These are phyloP conservation scores for Calvatia gigantea DNA, from an alignment of 768 basidiomycete species.

Conservation along the genomic window DNA sequence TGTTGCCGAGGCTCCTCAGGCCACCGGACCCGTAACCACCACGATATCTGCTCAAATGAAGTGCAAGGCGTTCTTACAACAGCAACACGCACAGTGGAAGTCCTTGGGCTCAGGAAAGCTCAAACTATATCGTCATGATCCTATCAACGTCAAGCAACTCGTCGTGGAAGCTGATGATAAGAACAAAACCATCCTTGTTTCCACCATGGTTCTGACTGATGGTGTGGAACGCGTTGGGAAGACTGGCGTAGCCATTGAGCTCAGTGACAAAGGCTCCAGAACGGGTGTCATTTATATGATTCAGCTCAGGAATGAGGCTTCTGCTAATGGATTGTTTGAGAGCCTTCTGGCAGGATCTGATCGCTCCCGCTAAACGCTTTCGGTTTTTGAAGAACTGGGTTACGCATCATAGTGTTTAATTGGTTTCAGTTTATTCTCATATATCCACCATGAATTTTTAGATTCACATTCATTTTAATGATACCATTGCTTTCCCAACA, in stretches of 20 bases:
- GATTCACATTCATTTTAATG: slow-evolving; percentile 11
- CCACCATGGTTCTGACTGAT: slow-evolving; percentile 92
- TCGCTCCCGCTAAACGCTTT: slow-evolving; percentile 35
- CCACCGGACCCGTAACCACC: slow-evolving; percentile 70
- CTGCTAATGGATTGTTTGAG: slow-evolving; percentile 82
- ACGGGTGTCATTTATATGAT: slow-evolving; percentile 98
- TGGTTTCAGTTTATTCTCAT: background rate
- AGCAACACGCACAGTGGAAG: slow-evolving; percentile 98
- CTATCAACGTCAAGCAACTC: slow-evolving; percentile 91
- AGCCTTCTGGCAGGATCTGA: slow-evolving; percentile 86
- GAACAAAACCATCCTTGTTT: slow-evolving; percentile 77
- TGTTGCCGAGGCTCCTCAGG: slow-evolving; percentile 45
- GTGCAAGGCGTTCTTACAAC: slow-evolving; percentile 96
- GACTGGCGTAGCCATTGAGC: slow-evolving; percentile 94
- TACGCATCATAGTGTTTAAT: background rate
- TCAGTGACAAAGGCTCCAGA: slow-evolving; percentile 87
- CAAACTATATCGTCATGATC: slow-evolving; percentile 80
- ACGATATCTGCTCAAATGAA: slow-evolving; percentile 89
- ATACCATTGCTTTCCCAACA: slow-evolving; percentile 3
- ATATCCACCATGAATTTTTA: slow-evolving; percentile 11
- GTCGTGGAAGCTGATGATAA: slow-evolving; percentile 87
- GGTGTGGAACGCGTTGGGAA: slow-evolving; percentile 99
- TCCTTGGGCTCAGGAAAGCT: slow-evolving; percentile 84
- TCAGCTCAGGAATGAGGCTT: slow-evolving; percentile 85
- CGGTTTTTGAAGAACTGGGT: background rate